Evolutionary conservation across 192 early-diverging fungal genomes (phyloP).

Genomic region (Phlyctochytrium arcticum): DNA sequence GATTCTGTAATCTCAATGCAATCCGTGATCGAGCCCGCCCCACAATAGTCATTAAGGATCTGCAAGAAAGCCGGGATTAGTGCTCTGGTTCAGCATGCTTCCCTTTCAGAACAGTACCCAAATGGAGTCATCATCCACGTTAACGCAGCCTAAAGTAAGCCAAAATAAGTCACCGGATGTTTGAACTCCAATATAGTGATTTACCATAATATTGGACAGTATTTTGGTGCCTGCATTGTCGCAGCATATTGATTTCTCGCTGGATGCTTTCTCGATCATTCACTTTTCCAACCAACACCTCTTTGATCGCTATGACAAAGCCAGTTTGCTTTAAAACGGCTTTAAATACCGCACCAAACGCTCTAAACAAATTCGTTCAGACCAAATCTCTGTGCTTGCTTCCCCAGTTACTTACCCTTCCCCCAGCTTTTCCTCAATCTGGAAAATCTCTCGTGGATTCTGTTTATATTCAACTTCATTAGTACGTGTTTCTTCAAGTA

Average conservation of each 20-base stretch:
- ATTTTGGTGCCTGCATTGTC: slow-evolving; percentile 37
- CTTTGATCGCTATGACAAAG: slow-evolving; percentile 42
- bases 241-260: slow-evolving; percentile 43
- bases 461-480: background rate
- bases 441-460: slow-evolving; percentile 34
- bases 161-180: too few relatives aligned
- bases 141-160: slow-evolving; percentile 3
- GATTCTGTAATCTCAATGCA: slow-evolving; percentile 30
- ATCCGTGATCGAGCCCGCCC: slow-evolving; percentile 40
- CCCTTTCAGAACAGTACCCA: slow-evolving; percentile 24
- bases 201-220: slow-evolving; percentile 45
- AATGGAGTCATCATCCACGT: slow-evolving; percentile 28
- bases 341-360: slow-evolving; percentile 42
- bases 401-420: slow-evolving; percentile 40
- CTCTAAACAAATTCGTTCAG: background rate
- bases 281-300: slow-evolving; percentile 30
- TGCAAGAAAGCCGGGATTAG: too few relatives aligned
- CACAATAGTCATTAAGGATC: slow-evolving; percentile 44
- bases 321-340: slow-evolving; percentile 35
- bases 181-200: too few relatives aligned
- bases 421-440: slow-evolving; percentile 39
- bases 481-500: background rate
- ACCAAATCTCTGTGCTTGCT: too few relatives aligned
- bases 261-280: slow-evolving; percentile 30
- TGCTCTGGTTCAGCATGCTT: too few relatives aligned